phyloP scores from a whole-genome alignment of 495 filamentous ascomycete genomes.

The Aspergillus taichungensis region DNA sequence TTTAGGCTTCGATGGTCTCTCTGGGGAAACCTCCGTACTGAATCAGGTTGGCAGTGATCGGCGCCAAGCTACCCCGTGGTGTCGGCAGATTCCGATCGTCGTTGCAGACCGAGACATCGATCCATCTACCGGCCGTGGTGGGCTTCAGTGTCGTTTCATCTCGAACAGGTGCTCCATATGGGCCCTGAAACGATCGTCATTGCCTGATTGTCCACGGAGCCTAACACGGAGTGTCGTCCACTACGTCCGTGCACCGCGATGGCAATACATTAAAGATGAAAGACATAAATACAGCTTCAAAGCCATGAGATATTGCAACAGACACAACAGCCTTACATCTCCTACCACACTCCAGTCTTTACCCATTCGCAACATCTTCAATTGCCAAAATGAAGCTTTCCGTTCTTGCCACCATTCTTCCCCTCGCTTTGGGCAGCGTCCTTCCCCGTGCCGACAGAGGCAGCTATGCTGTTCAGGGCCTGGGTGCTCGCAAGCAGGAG shows the following conservation, averaged over 20 bases:
- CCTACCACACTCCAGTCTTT: neutral
- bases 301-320: too few relatives aligned
- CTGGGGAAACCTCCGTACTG: too few relatives aligned
- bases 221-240: neutral
- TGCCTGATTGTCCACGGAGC: slow-evolving; percentile 1
- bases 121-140: too few relatives aligned
- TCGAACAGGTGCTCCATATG: neutral
- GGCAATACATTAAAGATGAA: too few relatives aligned
- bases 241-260: too few relatives aligned
- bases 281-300: too few relatives aligned
- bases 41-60: too few relatives aligned
- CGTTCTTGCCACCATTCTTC: neutral
- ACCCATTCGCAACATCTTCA: neutral
- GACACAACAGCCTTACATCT: neutral
- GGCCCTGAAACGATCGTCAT: neutral
- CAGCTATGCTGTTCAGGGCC: slow-evolving; percentile 20
- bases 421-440: slow-evolving; percentile 1
- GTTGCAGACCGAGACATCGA: too few relatives aligned
- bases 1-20: too few relatives aligned
- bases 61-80: too few relatives aligned
- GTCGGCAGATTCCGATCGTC: too few relatives aligned
- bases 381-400: slow-evolving; percentile 1
- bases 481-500: slow-evolving; percentile 27
- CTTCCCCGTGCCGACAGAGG: slow-evolving; percentile 16
- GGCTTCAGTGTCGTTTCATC: neutral